Base-by-base conservation (phyloP, 169 alveolate genomes). In the Amoebophrya sp. region DNA sequence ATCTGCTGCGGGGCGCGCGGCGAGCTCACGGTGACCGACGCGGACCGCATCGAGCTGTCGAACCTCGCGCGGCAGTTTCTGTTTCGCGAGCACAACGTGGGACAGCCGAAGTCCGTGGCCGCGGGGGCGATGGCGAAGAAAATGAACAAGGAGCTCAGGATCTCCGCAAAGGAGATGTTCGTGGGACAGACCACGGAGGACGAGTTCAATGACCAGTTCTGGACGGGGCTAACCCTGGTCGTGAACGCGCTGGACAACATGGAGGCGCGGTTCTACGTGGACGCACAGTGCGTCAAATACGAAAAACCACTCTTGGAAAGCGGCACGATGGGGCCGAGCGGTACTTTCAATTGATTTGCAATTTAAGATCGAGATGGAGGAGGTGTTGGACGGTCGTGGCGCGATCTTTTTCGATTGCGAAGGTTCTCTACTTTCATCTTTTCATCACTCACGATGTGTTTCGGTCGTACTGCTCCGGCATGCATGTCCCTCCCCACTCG, bases 271-370 rank as follows among this genome's bases (percentile, higher is more conserved):
- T 96, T 96, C 90, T 99, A 98, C 91, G 98, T 99, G 34, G 99
- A 99, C 92, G 96, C 95, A 41, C 98, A 98, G 93, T 98, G 99
- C 92, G 98, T 98, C 88, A 98, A 99, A 98, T 98, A 97, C 94
- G 97, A 96, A 92, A 98, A 97, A 93, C 99, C 99, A 16, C 95
- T 98, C 89, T 94, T 99, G 92, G 99, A 98, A 93, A 97, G 99
- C 23, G 99, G 99, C 69, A 99, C 99, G 29, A 95, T 98, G 90
- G 99, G 99, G n/a, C 98, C 99, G 0, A 97, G 91, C 41, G 92
- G 92, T n/a, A n/a, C n/a, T n/a, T n/a, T n/a, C n/a, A n/a, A n/a
- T n/a, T n/a, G n/a, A n/a, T n/a, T n/a, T n/a, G n/a, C n/a, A n/a
- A n/a, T n/a, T n/a, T n/a, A n/a, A n/a, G n/a, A n/a, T n/a, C n/a